These are phyloP conservation scores for Dioszegia aurantiaca DNA, from an alignment of 768 basidiomycete genomes.

Conservation along the genomic window DNA sequence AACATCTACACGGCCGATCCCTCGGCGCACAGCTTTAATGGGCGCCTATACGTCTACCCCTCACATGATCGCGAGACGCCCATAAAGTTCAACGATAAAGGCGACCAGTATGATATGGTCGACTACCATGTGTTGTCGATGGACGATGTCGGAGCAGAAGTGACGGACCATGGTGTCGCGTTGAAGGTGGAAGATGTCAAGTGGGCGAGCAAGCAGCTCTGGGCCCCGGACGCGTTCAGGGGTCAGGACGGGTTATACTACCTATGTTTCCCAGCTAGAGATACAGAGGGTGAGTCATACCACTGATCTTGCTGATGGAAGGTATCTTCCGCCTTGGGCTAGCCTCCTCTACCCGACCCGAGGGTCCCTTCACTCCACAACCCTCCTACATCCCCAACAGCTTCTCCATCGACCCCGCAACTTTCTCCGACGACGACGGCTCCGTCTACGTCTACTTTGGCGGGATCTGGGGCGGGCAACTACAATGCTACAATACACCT, in stretches of 20 bases:
- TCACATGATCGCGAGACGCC: conserved; percentile 29
- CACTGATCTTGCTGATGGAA: conserved; percentile 6
- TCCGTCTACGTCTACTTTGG: conserved; percentile 32
- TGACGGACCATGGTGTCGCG: conserved; percentile 32
- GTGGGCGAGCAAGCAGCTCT: conserved; percentile 34
- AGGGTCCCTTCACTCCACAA: conserved; percentile 34
- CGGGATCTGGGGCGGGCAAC: conserved; percentile 37
- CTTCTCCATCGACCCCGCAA: conserved; percentile 35
- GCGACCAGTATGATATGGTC: conserved; percentile 37
- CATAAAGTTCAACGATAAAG: conserved; percentile 32
- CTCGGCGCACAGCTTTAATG: conserved; percentile 34
- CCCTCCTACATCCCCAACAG: conserved; percentile 19
- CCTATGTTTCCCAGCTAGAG: conserved; percentile 34
- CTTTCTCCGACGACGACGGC: conserved; percentile 29
- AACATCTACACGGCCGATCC: conserved; percentile 35
- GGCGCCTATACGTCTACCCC: conserved; percentile 34
- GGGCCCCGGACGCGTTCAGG: conserved; percentile 31
- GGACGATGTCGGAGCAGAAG: conserved; percentile 22
- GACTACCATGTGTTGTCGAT: conserved; percentile 36
- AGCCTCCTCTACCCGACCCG: conserved; percentile 21
- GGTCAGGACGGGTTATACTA: conserved; percentile 28
- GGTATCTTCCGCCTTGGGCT: conserved; percentile 34
- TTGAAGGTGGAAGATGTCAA: conserved; percentile 25
- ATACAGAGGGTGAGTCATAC: conserved; percentile 27
- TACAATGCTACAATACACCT: conserved; percentile 26